Conservation (phyloP, 1,139 yeast species). For the Hemisphaericaspora xylanilytica region DNA sequence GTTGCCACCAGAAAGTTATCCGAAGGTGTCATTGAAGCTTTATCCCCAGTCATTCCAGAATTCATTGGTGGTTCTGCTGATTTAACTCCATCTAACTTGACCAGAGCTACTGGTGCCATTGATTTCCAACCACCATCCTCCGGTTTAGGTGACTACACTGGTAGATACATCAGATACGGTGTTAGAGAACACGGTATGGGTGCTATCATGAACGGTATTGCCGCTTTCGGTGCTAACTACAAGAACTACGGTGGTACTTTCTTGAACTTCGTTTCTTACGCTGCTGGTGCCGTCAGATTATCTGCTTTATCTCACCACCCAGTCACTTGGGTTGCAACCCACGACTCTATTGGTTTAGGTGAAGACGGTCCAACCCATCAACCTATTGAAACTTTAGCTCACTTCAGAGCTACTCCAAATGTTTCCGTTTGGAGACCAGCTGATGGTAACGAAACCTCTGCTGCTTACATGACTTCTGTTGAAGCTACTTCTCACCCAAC, state of each 20-base stretch:
- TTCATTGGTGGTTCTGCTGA: constrained; percentile 98
- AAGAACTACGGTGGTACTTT: constrained; percentile 97
- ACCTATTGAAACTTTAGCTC: constrained; percentile 98
- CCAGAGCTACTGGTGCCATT: constrained; percentile 79
- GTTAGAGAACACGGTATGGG: constrained; percentile 99
- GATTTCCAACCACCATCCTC: constrained; percentile 93
- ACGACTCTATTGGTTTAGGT: constrained; percentile 98
- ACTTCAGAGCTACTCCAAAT: constrained; percentile 97
- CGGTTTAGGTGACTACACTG: constrained; percentile 81
- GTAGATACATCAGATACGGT: constrained; percentile 97
- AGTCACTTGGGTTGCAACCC: constrained; percentile 96
- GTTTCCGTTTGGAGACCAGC: constrained; percentile 99
- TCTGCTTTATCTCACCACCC: constrained; percentile 94
- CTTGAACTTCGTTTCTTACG: constrained; percentile 97
- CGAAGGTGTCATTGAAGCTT: constrained; percentile 69
- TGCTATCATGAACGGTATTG: constrained; percentile 96
- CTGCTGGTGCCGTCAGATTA: constrained; percentile 95
- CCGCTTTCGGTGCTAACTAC: constrained; percentile 92
- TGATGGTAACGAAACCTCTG: constrained; percentile 98
- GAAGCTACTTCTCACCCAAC: constrained; percentile 77
- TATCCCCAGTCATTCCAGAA: constrained; percentile 76
- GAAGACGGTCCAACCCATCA: constrained; percentile 99
- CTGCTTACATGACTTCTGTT: constrained; percentile 85
- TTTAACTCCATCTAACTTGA: constrained; percentile 95
- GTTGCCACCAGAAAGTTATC: constrained; percentile 95